Evolutionary conservation across 768 basidiomycete species (phyloP), one percentile per base, ranked within the genome.

Genomic region (Tulasnella sp.): DNA sequence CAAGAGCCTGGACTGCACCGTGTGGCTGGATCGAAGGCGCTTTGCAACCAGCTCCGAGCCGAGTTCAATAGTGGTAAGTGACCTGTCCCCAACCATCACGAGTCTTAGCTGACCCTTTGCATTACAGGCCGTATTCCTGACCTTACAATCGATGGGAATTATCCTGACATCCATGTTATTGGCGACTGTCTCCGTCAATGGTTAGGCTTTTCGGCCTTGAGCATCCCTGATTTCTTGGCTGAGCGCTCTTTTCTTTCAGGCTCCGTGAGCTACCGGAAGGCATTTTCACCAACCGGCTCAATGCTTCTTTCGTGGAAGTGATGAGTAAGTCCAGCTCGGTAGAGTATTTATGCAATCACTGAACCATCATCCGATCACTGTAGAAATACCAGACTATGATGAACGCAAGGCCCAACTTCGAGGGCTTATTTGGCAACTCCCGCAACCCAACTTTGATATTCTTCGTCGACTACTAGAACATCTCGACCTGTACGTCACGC

Each of bases 171-270:
- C 52, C 89, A 93, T 79, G 90, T 90, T 39, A 86, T 94, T 41
- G 88, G 92, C 73, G 93, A 93, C 77, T 81, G 91, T 73, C 85
- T 95, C 78, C 94, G 94, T 81, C 86, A 89, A 0, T 94, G 91
- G 91, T 90, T n/a, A 40, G 34, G 5, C 40, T 35, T 19, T 26
- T 42, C 44, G 16, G 32, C 26, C n/a, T 11, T 26, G 26, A 3
- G 34, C 22, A 22, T 64, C 62, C 0, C 32, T 39, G n/a, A 9
- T 26, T 34, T 4, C 19, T 16, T 65, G 29, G 34, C 62, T 40
- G 6, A 19, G 16, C 14, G 40, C 22, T 2, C 17, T 16, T 26
- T 35, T 35, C 62, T 12, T 35, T 19, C 29, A 72, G 71, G 71
- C 42, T 94, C 83, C 86, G 93, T 39, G 82, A 90, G 14, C 82